Evolutionary conservation across 164 flowering plant genomes (phyloP), one percentile per base, ranked within the genome.

Genomic region (Sedum album): DNA sequence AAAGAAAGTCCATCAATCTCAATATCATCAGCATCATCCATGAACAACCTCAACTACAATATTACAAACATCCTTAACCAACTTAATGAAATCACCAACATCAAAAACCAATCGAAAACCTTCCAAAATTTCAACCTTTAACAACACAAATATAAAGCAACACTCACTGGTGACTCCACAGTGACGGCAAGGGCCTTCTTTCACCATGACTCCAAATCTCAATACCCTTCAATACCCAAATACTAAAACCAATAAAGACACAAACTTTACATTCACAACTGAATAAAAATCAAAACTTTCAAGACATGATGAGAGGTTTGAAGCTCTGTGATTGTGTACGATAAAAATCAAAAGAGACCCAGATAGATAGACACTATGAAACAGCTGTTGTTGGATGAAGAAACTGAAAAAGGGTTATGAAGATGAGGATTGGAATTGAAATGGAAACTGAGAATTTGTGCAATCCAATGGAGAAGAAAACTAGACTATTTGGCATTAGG

Each of bases 111-210:
- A 33, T 18, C 31, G 13, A 31, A 33, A 31, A 67, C 23, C 51
- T 25, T 36, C 18, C n/a, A 66, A 26, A 65, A 41, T 8, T 25
- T 17, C 20, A 18, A 48, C 39, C 28, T 28, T 17, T 15, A 60
- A 36, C 28, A 63, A 25, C 6, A 13, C 17, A 31, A 15, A 23
- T 23, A 0, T 46, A 68, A 33, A 28, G 26, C 35, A 26, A 51
- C 23, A 70, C 80, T 78, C 68, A 78, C 81, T 39, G 53, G 61
- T 39, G 55, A 69, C 69, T 35, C 81, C 81, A 73, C 81, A 78
- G 48, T 78, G 78, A 62, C 49, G 67, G 69, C 81, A 78, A 65
- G 81, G 81, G 20, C 81, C 81, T 66, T 71, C 65, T 71, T 75
- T 78, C 20, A 70, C 74, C 81, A 78, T 78, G 44, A 41, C 63